Evolutionary conservation across 2,329 filamentous ascomycete genomes (phyloP).

Genomic region (Magnaporthiopsis rhizophila): DNA sequence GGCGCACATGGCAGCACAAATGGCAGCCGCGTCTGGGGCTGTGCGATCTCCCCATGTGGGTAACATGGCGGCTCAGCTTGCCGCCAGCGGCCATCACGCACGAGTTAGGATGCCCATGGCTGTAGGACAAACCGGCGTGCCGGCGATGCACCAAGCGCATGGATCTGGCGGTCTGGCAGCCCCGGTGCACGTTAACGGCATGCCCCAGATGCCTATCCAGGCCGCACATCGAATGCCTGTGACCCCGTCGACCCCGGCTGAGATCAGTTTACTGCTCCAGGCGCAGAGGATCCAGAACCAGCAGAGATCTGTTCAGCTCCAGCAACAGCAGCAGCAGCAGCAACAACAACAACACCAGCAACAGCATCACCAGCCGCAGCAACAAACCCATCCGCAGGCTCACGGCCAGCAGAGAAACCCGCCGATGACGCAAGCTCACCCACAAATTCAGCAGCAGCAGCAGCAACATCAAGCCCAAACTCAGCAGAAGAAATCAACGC

Average conservation of each 20-base stretch:
- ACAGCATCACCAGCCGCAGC: slow-evolving; percentile 33
- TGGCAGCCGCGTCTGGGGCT: slow-evolving; percentile 20
- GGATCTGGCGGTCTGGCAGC: slow-evolving; percentile 42
- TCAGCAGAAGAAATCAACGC: slow-evolving; percentile 33
- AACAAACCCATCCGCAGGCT: slow-evolving; percentile 50
- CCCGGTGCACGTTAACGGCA: slow-evolving; percentile 53
- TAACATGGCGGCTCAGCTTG: slow-evolving; percentile 36
- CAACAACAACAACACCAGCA: slow-evolving; percentile 18
- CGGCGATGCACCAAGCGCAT: slow-evolving; percentile 35
- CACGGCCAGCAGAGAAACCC: slow-evolving; percentile 40
- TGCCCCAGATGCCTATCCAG: slow-evolving; percentile 57
- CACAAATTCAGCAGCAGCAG: slow-evolving; percentile 12
- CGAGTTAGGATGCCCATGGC: slow-evolving; percentile 48
- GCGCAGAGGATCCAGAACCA: slow-evolving; percentile 60
- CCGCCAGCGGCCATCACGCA: slow-evolving; percentile 33
- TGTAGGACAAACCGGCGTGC: slow-evolving; percentile 42
- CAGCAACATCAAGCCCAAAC: slow-evolving; percentile 20
- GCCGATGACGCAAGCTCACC: slow-evolving; percentile 26
- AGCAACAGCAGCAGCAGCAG: slow-evolving; percentile 18
- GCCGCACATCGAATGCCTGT: slow-evolving; percentile 54
- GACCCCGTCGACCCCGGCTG: slow-evolving; percentile 33
- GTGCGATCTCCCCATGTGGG: slow-evolving; percentile 23
- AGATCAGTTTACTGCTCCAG: slow-evolving; percentile 52
- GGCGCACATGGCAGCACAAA: slow-evolving; percentile 26
- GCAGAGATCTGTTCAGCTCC: slow-evolving; percentile 37